Evolutionary conservation across 768 basidiomycete genomes (phyloP), one percentile per base, ranked within the genome.

Genomic region (Panaeolus cyanescens): DNA sequence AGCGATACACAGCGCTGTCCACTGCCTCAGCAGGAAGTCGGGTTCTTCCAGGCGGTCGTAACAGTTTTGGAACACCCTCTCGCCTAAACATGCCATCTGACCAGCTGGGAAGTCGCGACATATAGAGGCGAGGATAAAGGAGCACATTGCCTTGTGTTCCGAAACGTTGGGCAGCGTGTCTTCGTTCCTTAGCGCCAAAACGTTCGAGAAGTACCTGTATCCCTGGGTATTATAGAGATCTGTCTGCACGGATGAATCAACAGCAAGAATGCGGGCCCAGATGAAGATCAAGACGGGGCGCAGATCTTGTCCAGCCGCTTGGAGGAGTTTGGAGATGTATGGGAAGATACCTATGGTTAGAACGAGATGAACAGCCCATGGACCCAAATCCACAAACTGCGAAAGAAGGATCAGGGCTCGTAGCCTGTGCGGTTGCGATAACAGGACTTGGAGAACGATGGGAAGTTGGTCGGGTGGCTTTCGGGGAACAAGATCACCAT

Each of bases 261-360:
- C 94, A 1, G 96, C 96, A 30, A 99, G 85, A 64, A 99, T 98
- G 20, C 97, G 86, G 2, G 96, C 92, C 97, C 97, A 99, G 61
- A 99, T 99, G 79, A 98, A 99, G 64, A 99, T 98, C 20, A 99
- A 81, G 8, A 99, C 96, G 0, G 97, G 97, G 28, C 95, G 91
- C n/a, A 99, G 84, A 68, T 99, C 96, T 65, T 90, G 89, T 1
- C 95, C 93, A 0, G 95, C 94, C 0, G 96, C 95, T 74, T 97
- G 95, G 6, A 99, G 84, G 5, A 99, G 85, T 69, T 97, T 96
- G 59, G 94, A 93, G 55, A 99, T 98, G 72, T 99, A 99, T 3
- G 97, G 96, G 79, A 98, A 99, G 70, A 99, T 98, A 12, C 97
- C 97, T 68, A 99, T 98, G 5, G 91, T 91, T 33, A 99, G 82